These are phyloP conservation scores for Scleroderma citrinum DNA, from an alignment of 768 basidiomycete species.

Conservation along the genomic window DNA sequence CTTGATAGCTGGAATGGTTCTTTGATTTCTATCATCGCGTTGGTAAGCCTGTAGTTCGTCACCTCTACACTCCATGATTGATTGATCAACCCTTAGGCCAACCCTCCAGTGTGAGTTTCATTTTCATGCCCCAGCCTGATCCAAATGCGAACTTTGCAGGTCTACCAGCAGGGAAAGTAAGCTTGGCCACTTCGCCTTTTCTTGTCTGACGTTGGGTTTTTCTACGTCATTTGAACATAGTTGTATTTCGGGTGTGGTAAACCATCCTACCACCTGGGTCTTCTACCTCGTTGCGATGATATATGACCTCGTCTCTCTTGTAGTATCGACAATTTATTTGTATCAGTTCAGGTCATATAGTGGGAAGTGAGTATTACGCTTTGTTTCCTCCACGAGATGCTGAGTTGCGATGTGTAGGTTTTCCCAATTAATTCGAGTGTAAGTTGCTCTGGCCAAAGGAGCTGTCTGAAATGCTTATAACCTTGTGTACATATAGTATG, in stretches of 20 bases:
- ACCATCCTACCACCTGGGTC: slow-evolving; percentile 37
- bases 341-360: slow-evolving; percentile 31
- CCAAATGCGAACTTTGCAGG: too few relatives aligned
- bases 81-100: not conserved
- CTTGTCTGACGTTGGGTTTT: not conserved
- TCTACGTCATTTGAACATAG: not conserved
- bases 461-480: not conserved
- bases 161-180: not conserved
- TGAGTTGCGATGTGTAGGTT: not conserved
- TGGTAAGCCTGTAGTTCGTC: not conserved
- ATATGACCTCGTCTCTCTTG: slow-evolving; percentile 45
- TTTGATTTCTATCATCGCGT: not conserved
- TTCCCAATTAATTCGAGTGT: slow-evolving; percentile 2
- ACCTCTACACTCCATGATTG: not conserved
- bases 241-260: not conserved
- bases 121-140: too few relatives aligned
- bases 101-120: not conserved
- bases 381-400: not conserved
- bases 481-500: slow-evolving; percentile 36
- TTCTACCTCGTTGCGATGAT: slow-evolving; percentile 50
- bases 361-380: slow-evolving; percentile 1
- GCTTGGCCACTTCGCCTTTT: not conserved
- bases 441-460: not conserved
- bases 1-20: not conserved
- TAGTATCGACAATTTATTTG: slow-evolving; percentile 42